phyloP scores from a whole-genome alignment of 768 basidiomycete genomes.

The Amanita pseudoporphyria region DNA sequence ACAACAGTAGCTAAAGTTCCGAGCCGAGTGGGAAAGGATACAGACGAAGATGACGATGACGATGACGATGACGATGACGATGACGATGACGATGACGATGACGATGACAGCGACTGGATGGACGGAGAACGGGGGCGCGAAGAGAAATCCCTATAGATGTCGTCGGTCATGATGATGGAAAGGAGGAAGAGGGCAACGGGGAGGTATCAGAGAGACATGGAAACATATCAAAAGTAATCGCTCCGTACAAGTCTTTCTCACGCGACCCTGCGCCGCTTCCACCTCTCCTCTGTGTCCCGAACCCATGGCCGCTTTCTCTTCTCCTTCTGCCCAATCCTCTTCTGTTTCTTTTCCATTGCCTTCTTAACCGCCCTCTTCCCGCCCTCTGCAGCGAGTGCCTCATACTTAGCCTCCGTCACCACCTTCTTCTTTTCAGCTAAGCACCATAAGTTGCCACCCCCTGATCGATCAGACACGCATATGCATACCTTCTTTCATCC shows the following conservation, averaged over 20 bases:
- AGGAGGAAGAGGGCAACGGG: not conserved
- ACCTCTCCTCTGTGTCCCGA: constrained; percentile 9
- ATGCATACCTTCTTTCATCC: constrained; percentile 68
- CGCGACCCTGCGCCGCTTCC: constrained; percentile 1
- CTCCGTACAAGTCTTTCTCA: not conserved
- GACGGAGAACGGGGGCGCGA: constrained; percentile 21
- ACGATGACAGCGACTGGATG: constrained; percentile 19
- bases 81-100: constrained; percentile 31
- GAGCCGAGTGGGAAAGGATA: constrained; percentile 30
- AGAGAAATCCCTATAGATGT: constrained; percentile 54
- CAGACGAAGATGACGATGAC: constrained; percentile 32
- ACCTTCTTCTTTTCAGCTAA: constrained; percentile 79
- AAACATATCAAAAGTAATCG: not conserved
- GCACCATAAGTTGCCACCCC: constrained; percentile 7
- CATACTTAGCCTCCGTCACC: constrained; percentile 65
- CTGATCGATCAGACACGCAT: constrained; percentile 6
- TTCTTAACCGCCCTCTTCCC: constrained; percentile 79
- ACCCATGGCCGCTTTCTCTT: constrained; percentile 65
- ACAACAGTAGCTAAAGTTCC: constrained; percentile 52
- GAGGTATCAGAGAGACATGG: not conserved
- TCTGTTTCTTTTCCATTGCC: constrained; percentile 83
- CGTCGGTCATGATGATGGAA: constrained; percentile 16
- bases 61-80: constrained; percentile 26
- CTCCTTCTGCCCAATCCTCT: constrained; percentile 81
- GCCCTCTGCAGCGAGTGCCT: constrained; percentile 66